Evolutionary conservation across 164 flowering plant genomes (phyloP).

Genomic region (Litsea cubeba): DNA sequence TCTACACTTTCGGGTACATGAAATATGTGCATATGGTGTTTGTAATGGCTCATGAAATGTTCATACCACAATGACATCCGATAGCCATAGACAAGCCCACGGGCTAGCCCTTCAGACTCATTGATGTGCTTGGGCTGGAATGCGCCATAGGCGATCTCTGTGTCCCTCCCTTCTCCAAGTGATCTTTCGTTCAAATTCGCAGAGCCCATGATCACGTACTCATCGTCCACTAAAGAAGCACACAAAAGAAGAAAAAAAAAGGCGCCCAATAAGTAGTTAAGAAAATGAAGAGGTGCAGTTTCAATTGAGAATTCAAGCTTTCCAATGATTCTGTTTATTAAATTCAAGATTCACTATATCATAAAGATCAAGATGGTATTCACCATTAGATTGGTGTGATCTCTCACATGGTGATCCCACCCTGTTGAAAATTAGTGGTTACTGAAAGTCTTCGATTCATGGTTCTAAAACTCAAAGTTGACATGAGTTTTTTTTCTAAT

Average conservation of each 20-base stretch:
- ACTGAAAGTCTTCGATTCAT: no score
- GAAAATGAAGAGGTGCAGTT: background rate
- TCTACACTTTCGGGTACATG: constrained; percentile 33
- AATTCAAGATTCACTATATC: no score
- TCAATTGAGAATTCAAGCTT: background rate
- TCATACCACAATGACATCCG: constrained; percentile 64
- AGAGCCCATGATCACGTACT: constrained; percentile 71
- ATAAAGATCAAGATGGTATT: no score
- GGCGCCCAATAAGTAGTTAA: background rate
- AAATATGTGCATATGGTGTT: constrained; percentile 14
- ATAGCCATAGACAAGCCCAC: constrained; percentile 49
- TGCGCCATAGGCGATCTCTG: constrained; percentile 78
- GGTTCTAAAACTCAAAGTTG: no score
- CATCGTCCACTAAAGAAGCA: constrained; percentile 60
- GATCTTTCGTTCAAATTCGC: constrained; percentile 84
- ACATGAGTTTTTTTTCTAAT: no score
- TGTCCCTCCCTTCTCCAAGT: constrained; percentile 65
- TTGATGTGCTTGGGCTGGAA: constrained; percentile 53
- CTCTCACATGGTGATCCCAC: no score
- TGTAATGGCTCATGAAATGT: constrained; percentile 29
- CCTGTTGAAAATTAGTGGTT: no score
- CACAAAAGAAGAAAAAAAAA: background rate
- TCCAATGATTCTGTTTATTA: background rate
- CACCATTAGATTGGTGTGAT: no score
- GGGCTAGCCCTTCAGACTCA: constrained; percentile 21